Base-by-base conservation (phyloP, 2,329 filamentous ascomycete genomes). In the Penicillium glabrum region DNA sequence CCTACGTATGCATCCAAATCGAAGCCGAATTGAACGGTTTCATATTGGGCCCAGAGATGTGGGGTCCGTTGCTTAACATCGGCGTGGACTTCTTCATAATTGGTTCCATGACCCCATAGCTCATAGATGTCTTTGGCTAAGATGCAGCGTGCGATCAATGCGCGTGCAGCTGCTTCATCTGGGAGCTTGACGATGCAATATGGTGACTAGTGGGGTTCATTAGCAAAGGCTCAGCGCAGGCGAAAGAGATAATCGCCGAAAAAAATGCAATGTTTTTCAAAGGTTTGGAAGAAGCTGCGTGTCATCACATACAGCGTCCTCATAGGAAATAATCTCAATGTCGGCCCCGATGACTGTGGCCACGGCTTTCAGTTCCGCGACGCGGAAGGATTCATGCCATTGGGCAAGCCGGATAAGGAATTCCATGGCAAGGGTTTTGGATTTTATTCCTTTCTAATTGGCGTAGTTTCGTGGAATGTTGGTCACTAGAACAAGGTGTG, bases 321-420 rank as follows among this genome's bases (percentile, higher is more conserved):
- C 83, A 73, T 98, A 97, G 8, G 81, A 83, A n/a, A 93, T 66
- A 58, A 97, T 82, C 63, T 90, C 82, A 51, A 97, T 71, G 24
- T 88, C 75, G 35, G 95, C 79, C 10, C 81, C 81, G 54, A 87
- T 83, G 5, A 93, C 72, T 10, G 85, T 78, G 4, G 91, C 92
- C 21, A 99, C 80, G 24, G 95, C 87, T 68, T 93, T 80, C 14
- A 96, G 83, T 75, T 99, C 95, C 3, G 93, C 86, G 54, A 86
- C 81, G 39, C 93, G 89, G 72, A 99, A 99, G n/a, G 86, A 89
- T 78, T 97, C 91, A 73, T 98, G 93, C 57, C 84, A 82, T 75
- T 98, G 95, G 45, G 88, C 89, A 72, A 98, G 92, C 67, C 93
- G 90, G 62, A 99, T 87, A 58, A 99, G 83, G 70, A 90, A 98